phyloP scores from a whole-genome alignment of 805 yeast species.

The Starmerella geochares region DNA sequence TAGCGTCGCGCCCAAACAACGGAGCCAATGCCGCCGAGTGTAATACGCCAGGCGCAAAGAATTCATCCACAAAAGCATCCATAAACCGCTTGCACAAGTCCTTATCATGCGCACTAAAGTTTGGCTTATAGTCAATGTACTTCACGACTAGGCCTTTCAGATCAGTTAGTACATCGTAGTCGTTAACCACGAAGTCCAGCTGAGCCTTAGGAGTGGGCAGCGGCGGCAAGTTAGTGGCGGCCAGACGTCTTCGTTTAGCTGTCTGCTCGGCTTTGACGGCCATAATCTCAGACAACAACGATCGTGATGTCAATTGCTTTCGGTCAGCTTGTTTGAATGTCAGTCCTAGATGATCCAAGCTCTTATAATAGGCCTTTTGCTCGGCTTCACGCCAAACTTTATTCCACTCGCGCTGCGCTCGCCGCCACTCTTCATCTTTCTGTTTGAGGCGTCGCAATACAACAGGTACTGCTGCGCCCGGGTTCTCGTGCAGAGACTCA shows the following conservation, averaged over 20 bases:
- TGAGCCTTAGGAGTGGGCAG: constrained; percentile 78
- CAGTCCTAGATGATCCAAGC: constrained; percentile 88
- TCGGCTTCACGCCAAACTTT: constrained; percentile 98
- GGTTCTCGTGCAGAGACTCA: constrained; percentile 89
- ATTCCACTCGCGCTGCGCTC: constrained; percentile 97
- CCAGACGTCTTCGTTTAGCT: constrained; percentile 67
- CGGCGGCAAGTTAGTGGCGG: constrained; percentile 35
- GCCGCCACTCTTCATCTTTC: constrained; percentile 97
- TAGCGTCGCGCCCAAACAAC: neutral
- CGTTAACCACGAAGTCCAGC: constrained; percentile 53
- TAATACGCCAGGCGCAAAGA: constrained; percentile 41
- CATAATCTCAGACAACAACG: constrained; percentile 79
- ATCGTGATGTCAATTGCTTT: constrained; percentile 79
- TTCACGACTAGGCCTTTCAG: constrained; percentile 56
- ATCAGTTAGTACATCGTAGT: constrained; percentile 62
- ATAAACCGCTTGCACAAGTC: constrained; percentile 64
- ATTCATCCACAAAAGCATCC: constrained; percentile 57
- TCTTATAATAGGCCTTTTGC: constrained; percentile 85
- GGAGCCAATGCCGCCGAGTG: neutral
- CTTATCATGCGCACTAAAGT: constrained; percentile 71
- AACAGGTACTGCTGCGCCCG: constrained; percentile 89
- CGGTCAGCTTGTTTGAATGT: constrained; percentile 96
- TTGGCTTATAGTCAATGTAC: constrained; percentile 56
- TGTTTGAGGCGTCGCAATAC: constrained; percentile 87
- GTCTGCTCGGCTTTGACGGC: constrained; percentile 85